Percentiles rank a stretch among this genome's conserved stretches.
phyloP scores from a whole-genome alignment of 345 rosid genomes.

The Clausena lansium region DNA sequence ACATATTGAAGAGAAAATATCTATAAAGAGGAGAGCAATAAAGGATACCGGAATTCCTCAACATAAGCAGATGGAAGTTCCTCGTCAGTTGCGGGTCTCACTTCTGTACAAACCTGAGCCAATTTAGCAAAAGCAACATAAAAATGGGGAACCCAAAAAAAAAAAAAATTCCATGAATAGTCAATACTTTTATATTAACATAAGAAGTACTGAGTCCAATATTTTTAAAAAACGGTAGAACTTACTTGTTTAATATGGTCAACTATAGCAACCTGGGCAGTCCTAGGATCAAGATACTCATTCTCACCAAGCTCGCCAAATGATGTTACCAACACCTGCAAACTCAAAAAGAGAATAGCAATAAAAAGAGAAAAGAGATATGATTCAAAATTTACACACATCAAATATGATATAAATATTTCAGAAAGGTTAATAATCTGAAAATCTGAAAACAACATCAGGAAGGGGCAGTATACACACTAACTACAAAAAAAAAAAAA shows the following conservation, averaged over 20 bases:
- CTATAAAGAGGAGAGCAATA: background rate
- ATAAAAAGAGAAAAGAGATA: background rate
- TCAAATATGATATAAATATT: background rate
- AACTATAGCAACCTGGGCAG: conserved; percentile 80
- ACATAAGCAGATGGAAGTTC: conserved; percentile 82
- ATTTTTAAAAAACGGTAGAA: background rate
- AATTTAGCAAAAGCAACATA: conserved; percentile 47
- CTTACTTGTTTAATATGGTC: conserved; percentile 95
- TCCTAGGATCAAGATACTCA: conserved; percentile 88
- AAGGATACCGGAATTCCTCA: conserved; percentile 82
- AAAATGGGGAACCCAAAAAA: conserved; percentile 9
- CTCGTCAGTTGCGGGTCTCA: conserved; percentile 89
- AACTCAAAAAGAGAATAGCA: background rate
- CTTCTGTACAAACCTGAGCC: conserved; percentile 86
- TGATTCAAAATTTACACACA: background rate
- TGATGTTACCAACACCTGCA: conserved; percentile 69
- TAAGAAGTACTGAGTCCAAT: background rate
- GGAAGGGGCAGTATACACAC: background rate
- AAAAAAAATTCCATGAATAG: background rate
- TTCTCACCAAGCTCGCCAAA: conserved; percentile 61
- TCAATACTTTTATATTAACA: background rate
- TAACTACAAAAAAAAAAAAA: too few relatives aligned
- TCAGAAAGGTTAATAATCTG: too few relatives aligned
- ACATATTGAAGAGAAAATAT: background rate
- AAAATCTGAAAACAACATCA: background rate